Conservation (phyloP, 208 protist genomes). For the Leishmania arabica region DNA sequence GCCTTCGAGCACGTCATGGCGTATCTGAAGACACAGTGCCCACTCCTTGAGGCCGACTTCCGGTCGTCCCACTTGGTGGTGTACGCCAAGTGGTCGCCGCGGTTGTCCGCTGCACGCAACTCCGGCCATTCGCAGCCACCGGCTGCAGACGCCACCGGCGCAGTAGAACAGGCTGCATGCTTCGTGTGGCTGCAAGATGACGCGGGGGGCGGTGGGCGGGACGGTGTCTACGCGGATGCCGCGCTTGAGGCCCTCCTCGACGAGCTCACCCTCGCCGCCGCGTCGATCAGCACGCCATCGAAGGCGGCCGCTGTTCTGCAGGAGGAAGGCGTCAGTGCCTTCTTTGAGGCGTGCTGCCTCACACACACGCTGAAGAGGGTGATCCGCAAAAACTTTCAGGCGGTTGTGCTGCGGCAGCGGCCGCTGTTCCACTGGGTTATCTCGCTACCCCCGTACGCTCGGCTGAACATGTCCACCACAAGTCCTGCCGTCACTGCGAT, state of each 20-base stretch:
- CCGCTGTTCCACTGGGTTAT: conserved; percentile 30
- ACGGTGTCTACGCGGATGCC: conserved; percentile 30
- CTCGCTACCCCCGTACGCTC: conserved; percentile 2
- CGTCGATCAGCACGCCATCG: neutral
- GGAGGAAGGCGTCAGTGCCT: conserved; percentile 24
- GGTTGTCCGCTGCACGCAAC: neutral
- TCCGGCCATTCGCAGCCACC: neutral
- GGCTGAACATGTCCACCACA: neutral
- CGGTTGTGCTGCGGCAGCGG: neutral
- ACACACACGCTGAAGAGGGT: neutral
- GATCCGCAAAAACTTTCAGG: neutral
- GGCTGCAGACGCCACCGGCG: neutral
- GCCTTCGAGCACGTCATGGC: neutral
- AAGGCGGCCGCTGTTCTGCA: conserved; percentile 9
- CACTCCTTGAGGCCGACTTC: neutral
- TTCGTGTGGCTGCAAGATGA: conserved; percentile 27
- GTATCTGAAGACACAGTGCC: conserved; percentile 11
- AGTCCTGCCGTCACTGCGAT: neutral
- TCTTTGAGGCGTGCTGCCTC: conserved; percentile 18
- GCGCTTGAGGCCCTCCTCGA: conserved; percentile 39
- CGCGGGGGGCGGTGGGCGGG: neutral
- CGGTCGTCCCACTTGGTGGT: conserved; percentile 11
- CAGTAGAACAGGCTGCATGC: conserved; percentile 1
- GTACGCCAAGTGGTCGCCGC: conserved; percentile 8
- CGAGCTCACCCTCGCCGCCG: conserved; percentile 33